phyloP scores from a whole-genome alignment of 2,329 filamentous ascomycete genomes.

The Monilinia fructigena region DNA sequence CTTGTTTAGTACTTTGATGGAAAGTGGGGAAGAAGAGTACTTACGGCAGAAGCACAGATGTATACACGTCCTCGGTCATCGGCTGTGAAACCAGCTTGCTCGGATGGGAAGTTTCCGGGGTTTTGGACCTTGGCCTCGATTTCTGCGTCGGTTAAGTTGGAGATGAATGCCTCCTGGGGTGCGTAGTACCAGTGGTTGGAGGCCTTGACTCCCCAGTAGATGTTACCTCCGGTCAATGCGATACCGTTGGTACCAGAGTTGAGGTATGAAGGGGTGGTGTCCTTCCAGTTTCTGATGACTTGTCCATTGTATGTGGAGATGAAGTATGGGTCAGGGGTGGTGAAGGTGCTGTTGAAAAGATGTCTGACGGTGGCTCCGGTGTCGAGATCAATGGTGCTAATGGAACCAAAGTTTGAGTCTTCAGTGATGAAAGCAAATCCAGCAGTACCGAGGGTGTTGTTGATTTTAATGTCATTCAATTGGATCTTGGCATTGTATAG shows the following conservation, averaged over 20 bases:
- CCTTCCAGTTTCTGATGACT: constrained; percentile 12
- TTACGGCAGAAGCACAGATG: constrained; percentile 9
- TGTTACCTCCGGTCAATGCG: background rate
- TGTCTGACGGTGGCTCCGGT: background rate
- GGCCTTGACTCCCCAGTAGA: constrained; percentile 11
- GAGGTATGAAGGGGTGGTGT: background rate
- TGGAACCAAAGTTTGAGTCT: constrained; percentile 2
- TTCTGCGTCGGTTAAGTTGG: constrained; percentile 1
- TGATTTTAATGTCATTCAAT: background rate
- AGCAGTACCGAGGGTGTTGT: constrained; percentile 3
- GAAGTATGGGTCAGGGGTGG: background rate
- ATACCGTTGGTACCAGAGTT: constrained; percentile 1
- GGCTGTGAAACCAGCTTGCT: constrained; percentile 10
- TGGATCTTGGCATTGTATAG: constrained; percentile 13
- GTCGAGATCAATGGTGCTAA: background rate
- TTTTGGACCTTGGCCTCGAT: constrained; percentile 10
- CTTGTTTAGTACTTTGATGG: background rate
- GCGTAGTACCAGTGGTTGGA: constrained; percentile 13
- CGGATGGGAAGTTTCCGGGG: constrained; percentile 1
- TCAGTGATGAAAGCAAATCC: constrained; percentile 13
- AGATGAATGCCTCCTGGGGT: constrained; percentile 8
- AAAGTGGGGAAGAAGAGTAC: background rate
- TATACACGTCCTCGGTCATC: constrained; percentile 12
- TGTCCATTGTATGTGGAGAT: constrained; percentile 13
- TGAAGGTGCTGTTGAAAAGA: constrained; percentile 5